These are phyloP conservation scores for Trichophyton rubrum DNA, from an alignment of 2,329 filamentous ascomycete genomes.

Conservation along the genomic window DNA sequence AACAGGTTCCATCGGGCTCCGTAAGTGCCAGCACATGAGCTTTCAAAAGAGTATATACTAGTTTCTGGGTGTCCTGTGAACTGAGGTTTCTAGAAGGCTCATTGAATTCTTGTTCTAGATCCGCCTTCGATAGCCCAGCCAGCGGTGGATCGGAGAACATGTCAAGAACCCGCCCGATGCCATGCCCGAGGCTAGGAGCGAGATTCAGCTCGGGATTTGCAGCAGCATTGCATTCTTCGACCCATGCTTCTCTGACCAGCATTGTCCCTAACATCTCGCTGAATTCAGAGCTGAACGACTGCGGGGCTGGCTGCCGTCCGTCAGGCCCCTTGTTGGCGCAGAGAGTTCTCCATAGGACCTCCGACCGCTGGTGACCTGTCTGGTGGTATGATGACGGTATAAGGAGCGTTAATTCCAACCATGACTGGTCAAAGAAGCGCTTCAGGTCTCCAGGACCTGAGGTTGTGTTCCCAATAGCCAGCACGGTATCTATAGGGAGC, in stretches of 20 bases:
- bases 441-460: neutral
- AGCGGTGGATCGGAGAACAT: neutral
- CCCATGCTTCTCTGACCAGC: slow-evolving; percentile 6
- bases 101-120: neutral
- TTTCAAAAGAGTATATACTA: neutral
- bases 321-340: slow-evolving; percentile 8
- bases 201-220: neutral
- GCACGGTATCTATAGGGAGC: slow-evolving; percentile 10
- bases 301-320: slow-evolving; percentile 5
- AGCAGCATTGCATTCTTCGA: neutral
- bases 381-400: slow-evolving; percentile 8
- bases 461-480: slow-evolving; percentile 8
- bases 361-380: slow-evolving; percentile 8
- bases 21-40: neutral
- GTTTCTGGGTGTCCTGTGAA: neutral
- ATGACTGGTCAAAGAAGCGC: slow-evolving; percentile 11
- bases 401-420: slow-evolving; percentile 9
- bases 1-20: neutral
- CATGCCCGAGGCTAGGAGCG: neutral
- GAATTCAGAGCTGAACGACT: slow-evolving; percentile 7
- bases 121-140: neutral
- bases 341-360: slow-evolving; percentile 12
- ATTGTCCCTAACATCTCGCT: slow-evolving; percentile 8
- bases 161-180: neutral
- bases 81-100: neutral